Evolutionary conservation across 163 green algal genomes (phyloP), one percentile per base, ranked within the genome.

Genomic region (Chlamydomonas reinhardtii): DNA sequence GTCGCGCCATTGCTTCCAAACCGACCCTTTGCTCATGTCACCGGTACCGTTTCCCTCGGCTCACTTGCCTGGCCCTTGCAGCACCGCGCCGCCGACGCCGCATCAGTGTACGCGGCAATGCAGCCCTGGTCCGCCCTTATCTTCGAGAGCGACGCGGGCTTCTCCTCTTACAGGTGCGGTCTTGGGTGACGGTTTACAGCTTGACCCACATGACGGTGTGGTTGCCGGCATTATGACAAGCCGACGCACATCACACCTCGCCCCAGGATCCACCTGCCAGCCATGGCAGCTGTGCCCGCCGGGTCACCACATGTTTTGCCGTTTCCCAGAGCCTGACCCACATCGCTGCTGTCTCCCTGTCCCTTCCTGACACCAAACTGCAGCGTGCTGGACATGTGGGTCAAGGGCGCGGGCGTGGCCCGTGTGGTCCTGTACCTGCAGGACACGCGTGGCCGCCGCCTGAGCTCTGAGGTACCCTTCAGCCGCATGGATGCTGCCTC

Each of bases 321-420:
- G n/a, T n/a, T n/a, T n/a, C n/a, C n/a, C n/a, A n/a, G n/a, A n/a
- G 39, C n/a, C 82, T 34, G 62, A 32, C 62, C 62, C 25, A 34
- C 25, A n/a, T 65, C 2, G 59, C 24, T 27, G 17, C 59, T n/a
- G 20, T 22, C 20, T 5, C 1, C 20, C 22, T 65, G 1, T 31
- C 20, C 4, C 6, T 22, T 16, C 17, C 56, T 15, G 62, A 16
- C 64, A 32, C 64, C 29, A 19, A 32, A 12, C 43, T 32, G 35
- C 72, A 89, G 71, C 82, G 32, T 90, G 65, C 86, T 92, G 27
- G 86, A 92, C 73, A 84, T 92, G n/a, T 92, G 84, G 78, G 83
- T 82, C 65, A 85, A 80, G 48, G 89, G 89, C 54, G 81, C 80
- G 25, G 85, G 89, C 17, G 74, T 84, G 74, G 86, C 65, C 27